A percentile compares a stretch with the other conserved stretches of the same genome.
Conservation (phyloP, 78 protist genomes). For the Pelomyxa schiedti region DNA sequence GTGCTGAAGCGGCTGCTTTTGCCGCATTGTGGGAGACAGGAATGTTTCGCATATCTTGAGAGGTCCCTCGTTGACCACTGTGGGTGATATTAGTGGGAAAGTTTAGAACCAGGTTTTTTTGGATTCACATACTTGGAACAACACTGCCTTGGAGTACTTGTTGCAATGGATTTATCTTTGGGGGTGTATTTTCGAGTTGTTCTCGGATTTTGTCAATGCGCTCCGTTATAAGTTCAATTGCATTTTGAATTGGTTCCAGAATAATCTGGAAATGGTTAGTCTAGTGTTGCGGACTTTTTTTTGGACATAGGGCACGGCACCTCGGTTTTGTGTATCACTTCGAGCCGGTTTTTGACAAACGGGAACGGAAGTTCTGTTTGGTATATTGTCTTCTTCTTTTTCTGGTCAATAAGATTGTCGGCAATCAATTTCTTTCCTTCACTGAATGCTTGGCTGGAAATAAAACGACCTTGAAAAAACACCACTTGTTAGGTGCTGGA, state of each 20-base stretch:
- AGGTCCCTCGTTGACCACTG: not conserved
- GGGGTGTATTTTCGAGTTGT: not conserved
- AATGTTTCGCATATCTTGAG: not conserved
- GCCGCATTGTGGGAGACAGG: not conserved
- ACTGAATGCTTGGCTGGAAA: not conserved
- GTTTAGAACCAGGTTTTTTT: no score
- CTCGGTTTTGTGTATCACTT: not conserved
- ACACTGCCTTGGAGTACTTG: not conserved
- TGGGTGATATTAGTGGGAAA: no score
- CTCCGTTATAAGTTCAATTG: not conserved
- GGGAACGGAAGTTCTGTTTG: not conserved
- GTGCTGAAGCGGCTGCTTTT: not conserved
- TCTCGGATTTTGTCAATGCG: not conserved
- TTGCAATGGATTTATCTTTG: not conserved
- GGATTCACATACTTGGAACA: not conserved
- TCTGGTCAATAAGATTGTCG: not conserved
- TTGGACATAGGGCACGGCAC: no score
- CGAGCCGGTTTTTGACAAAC: not conserved
- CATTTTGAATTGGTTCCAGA: not conserved
- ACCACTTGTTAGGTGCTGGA: not conserved
- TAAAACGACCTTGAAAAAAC: not conserved
- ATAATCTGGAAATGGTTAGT: no score
- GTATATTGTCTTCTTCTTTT: not conserved
- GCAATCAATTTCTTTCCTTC: not conserved
- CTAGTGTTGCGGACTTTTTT: no score